Percentiles rank a stretch among this genome's conserved stretches.
These are phyloP conservation scores for Hemileccinum impolitum DNA, from an alignment of 768 basidiomycete genomes.

Conservation along the genomic window DNA sequence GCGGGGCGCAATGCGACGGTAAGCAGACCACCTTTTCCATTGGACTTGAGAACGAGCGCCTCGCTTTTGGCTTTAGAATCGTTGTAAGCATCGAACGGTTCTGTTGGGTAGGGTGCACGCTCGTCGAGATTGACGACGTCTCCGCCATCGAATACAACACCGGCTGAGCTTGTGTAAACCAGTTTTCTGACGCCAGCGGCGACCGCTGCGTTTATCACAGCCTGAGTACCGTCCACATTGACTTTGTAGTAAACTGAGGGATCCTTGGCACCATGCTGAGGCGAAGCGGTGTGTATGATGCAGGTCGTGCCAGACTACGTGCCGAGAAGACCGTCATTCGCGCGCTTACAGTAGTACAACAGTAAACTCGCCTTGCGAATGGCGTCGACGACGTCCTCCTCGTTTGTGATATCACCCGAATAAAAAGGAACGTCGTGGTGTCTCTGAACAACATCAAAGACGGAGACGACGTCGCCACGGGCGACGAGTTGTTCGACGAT, in stretches of 20 bases:
- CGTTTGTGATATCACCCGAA: constrained; percentile 83
- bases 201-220: constrained; percentile 79
- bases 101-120: constrained; percentile 68
- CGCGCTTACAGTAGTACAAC: background rate
- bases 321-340: background rate
- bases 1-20: constrained; percentile 91
- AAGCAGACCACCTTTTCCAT: constrained; percentile 76
- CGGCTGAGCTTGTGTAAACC: constrained; percentile 92
- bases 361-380: constrained; percentile 58
- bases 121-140: constrained; percentile 88
- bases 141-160: constrained; percentile 81
- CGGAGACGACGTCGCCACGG: constrained; percentile 76
- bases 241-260: constrained; percentile 83
- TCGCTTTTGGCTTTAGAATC: constrained; percentile 92
- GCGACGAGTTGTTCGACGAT: constrained; percentile 83
- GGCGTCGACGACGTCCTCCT: constrained; percentile 67
- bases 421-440: constrained; percentile 86
- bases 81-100: constrained; percentile 87
- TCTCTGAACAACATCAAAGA: constrained; percentile 90
- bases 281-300: constrained; percentile 95
- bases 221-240: constrained; percentile 88
- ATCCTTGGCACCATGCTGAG: constrained; percentile 64
- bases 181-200: constrained; percentile 74
- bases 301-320: constrained; percentile 75
- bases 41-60: constrained; percentile 76